A percentile compares a stretch with the other conserved stretches of the same genome.
These are phyloP conservation scores for Acorus gramineus DNA, from an alignment of 106 monocot genomes.

Conservation along the genomic window DNA sequence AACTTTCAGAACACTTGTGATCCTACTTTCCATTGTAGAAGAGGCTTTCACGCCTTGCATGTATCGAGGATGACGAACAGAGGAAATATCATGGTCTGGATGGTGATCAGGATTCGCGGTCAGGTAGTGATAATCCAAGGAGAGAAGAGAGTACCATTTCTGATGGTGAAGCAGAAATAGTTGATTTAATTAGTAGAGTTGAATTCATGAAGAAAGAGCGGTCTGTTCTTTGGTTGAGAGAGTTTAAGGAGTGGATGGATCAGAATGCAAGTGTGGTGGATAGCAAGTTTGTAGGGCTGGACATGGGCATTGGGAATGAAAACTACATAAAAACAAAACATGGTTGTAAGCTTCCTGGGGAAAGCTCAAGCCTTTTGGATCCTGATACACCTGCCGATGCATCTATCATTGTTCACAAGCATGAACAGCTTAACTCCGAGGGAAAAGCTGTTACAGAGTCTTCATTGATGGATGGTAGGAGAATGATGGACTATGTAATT, in stretches of 20 bases:
- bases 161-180: constrained; percentile 60
- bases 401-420: neutral
- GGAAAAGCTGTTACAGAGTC: constrained; percentile 11
- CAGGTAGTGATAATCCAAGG: constrained; percentile 45
- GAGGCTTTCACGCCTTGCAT: constrained; percentile 58
- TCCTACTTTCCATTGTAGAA: constrained; percentile 40
- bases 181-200: constrained; percentile 56
- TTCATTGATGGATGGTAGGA: constrained; percentile 7
- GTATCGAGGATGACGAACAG: constrained; percentile 60
- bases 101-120: constrained; percentile 53
- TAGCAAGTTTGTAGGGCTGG: constrained; percentile 1
- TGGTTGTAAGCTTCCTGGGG: constrained; percentile 17
- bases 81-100: constrained; percentile 32
- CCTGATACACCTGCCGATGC: constrained; percentile 22
- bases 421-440: constrained; percentile 10
- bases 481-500: neutral
- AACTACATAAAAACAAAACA: constrained; percentile 12
- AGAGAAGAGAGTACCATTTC: constrained; percentile 46
- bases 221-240: constrained; percentile 76
- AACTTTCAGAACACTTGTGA: neutral
- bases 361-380: constrained; percentile 25
- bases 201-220: constrained; percentile 81
- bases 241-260: constrained; percentile 86
- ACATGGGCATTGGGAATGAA: constrained; percentile 7
- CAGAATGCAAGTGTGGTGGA: constrained; percentile 15